Percentiles rank a stretch among this genome's conserved stretches.
Evolutionary conservation across 768 basidiomycete species (phyloP).

Genomic region (Podaxis carcinomalis): DNA sequence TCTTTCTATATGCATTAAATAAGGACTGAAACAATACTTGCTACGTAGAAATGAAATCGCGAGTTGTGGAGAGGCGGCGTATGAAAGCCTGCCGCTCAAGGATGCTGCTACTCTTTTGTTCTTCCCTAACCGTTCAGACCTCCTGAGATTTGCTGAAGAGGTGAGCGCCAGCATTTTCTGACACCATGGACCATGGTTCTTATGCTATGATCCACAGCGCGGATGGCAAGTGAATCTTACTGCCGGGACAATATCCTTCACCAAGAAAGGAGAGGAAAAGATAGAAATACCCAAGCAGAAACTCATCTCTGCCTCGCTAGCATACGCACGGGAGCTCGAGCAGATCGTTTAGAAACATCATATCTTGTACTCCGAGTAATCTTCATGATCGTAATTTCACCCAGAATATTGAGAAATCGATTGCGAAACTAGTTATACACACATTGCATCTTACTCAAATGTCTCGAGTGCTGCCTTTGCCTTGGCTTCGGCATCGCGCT

Average conservation of each 20-base stretch:
- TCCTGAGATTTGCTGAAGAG: constrained; percentile 77
- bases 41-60: constrained; percentile 86
- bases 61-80: constrained; percentile 92
- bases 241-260: constrained; percentile 68
- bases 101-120: constrained; percentile 91
- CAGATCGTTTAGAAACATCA: constrained; percentile 73
- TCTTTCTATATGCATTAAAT: neutral
- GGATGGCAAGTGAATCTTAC: constrained; percentile 81
- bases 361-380: constrained; percentile 29
- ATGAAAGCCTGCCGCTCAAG: constrained; percentile 83
- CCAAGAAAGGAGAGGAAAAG: constrained; percentile 76
- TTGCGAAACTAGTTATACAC: constrained; percentile 9
- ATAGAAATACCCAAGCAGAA: constrained; percentile 83
- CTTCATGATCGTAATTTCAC: constrained; percentile 14
- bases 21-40: neutral
- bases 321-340: constrained; percentile 84
- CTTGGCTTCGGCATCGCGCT: constrained; percentile 79
- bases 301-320: constrained; percentile 71
- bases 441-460: constrained; percentile 32
- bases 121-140: constrained; percentile 78
- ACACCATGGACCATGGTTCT: constrained; percentile 1
- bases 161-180: constrained; percentile 30
- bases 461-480: constrained; percentile 82
- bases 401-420: constrained; percentile 8
- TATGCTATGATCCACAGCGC: constrained; percentile 43